Conservation (phyloP, 2,329 filamentous ascomycete genomes). For the Fusarium mangiferae region DNA sequence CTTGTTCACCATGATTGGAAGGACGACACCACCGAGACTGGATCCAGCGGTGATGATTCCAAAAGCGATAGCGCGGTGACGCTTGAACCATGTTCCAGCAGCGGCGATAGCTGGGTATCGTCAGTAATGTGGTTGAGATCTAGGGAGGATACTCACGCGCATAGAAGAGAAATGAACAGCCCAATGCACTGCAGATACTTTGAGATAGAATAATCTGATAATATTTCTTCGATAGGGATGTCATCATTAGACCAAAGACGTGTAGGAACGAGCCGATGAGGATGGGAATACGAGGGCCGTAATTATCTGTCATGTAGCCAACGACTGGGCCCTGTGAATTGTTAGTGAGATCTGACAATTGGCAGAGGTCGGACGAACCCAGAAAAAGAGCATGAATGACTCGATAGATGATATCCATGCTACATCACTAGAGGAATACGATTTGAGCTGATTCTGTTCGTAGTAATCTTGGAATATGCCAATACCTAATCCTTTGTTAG, state of each 20-base stretch:
- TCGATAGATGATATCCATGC: constrained; percentile 15
- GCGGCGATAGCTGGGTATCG: neutral
- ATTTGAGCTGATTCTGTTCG: neutral
- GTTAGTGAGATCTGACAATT: rapidly evolving
- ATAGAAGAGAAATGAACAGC: constrained; percentile 30
- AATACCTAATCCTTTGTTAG: neutral
- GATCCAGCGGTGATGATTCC: constrained; percentile 51
- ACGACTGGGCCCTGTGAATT: constrained; percentile 63
- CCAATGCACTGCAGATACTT: constrained; percentile 52
- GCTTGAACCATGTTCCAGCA: constrained; percentile 46
- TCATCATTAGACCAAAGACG: constrained; percentile 73
- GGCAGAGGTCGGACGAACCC: neutral
- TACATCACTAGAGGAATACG: constrained; percentile 1
- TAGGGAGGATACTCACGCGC: constrained; percentile 1
- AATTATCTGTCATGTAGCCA: constrained; percentile 70
- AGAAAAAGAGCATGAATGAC: constrained; percentile 22
- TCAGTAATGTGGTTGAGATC: neutral
- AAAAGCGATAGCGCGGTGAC: constrained; percentile 50
- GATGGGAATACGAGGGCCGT: constrained; percentile 69
- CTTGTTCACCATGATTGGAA: constrained; percentile 54
- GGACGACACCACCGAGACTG: constrained; percentile 53
- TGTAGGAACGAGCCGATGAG: constrained; percentile 64
- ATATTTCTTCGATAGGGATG: constrained; percentile 57
- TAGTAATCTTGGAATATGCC: constrained; percentile 22
- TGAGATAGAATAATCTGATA: constrained; percentile 56